Evolutionary conservation across 2,329 filamentous ascomycete genomes (phyloP).

Genomic region (Ceratocystis lukuohia): DNA sequence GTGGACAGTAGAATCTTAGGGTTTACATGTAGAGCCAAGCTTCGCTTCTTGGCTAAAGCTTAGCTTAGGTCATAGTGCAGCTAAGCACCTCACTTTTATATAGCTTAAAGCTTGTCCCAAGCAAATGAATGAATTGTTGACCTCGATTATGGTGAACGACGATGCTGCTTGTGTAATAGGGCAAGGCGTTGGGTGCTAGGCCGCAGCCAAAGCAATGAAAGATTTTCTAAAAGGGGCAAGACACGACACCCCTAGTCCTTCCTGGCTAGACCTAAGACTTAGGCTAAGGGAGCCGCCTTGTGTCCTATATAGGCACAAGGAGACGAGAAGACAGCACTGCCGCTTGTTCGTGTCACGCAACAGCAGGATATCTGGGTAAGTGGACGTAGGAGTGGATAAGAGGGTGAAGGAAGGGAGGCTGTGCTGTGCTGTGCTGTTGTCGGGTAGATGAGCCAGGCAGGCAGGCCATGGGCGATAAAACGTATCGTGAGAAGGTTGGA

Average conservation of each 20-base stretch:
- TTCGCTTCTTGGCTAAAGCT: neutral
- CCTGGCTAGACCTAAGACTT: no score
- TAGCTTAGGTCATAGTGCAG: neutral
- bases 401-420: constrained; percentile 11
- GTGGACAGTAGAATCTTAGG: neutral
- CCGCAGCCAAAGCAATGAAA: no score
- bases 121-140: neutral
- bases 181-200: no score
- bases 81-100: no score
- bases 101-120: neutral
- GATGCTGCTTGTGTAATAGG: neutral
- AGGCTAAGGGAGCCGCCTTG: no score
- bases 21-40: neutral
- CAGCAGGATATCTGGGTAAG: neutral
- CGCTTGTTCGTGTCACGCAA: neutral
- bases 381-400: neutral
- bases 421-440: neutral
- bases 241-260: no score
- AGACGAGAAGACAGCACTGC: neutral
- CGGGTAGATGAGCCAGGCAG: no score
- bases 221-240: no score
- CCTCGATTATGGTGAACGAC: neutral
- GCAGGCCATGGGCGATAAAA: neutral
- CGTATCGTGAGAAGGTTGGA: neutral
- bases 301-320: no score